phyloP scores from a whole-genome alignment of 148 eudicot genomes.

The Rhododendron mucronatum region DNA sequence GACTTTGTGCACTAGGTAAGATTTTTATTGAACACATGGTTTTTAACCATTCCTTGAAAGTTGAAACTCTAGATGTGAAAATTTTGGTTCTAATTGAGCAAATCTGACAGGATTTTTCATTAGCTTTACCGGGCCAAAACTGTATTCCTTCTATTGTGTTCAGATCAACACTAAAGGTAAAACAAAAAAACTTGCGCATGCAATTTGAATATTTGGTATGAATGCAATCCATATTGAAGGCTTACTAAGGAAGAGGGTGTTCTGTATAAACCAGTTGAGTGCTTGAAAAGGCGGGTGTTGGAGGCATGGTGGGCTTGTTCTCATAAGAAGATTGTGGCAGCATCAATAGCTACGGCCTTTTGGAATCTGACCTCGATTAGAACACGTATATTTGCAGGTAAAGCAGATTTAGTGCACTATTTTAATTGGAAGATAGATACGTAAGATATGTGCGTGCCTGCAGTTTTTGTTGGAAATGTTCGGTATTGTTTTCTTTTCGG shows the following conservation, averaged over 20 bases:
- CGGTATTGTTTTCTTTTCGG: neutral
- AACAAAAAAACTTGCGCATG: neutral
- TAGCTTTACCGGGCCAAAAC: constrained; percentile 78
- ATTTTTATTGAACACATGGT: neutral
- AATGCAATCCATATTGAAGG: no score
- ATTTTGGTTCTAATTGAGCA: neutral
- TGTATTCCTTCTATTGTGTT: constrained; percentile 53
- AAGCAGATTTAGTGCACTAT: neutral
- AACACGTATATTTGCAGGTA: constrained; percentile 83
- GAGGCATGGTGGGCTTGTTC: constrained; percentile 73
- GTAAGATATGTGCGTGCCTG: neutral
- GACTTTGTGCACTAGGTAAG: constrained; percentile 79
- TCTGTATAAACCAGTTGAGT: constrained; percentile 39
- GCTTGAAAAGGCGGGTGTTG: constrained; percentile 37
- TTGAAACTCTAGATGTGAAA: neutral
- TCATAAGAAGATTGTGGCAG: constrained; percentile 71
- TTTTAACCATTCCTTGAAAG: neutral
- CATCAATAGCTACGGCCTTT: constrained; percentile 69
- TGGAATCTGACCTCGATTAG: constrained; percentile 74
- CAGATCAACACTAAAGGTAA: constrained; percentile 55
- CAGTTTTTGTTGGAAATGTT: neutral
- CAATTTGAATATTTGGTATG: neutral
- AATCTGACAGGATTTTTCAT: constrained; percentile 63
- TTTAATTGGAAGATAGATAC: neutral
- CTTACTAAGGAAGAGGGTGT: neutral